Conservation (phyloP, 129 eudicot species). For the Mikania micrantha region DNA sequence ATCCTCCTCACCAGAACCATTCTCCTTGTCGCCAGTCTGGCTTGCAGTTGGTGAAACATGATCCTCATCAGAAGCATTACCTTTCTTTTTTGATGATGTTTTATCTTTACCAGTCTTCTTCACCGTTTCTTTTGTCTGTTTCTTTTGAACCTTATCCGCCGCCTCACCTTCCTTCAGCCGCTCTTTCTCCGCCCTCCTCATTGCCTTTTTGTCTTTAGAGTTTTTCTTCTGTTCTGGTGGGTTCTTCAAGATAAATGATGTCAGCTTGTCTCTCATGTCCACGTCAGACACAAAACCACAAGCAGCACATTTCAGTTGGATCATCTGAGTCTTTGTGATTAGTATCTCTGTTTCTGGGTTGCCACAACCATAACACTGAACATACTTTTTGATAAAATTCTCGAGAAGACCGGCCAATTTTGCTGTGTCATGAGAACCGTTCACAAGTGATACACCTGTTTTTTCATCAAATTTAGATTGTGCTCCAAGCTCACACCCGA, state of each 20-base stretch:
- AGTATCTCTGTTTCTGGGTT: conserved; percentile 58
- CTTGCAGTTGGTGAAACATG: conserved; percentile 35
- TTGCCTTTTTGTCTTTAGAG: conserved; percentile 46
- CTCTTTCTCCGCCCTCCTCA: conserved; percentile 71
- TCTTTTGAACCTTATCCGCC: conserved; percentile 54
- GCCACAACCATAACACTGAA: conserved; percentile 66
- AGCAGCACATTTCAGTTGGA: conserved; percentile 55
- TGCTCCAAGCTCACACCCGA: conserved; percentile 70
- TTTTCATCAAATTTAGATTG: conserved; percentile 65
- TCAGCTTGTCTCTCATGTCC: conserved; percentile 63
- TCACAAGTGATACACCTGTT: conserved; percentile 50
- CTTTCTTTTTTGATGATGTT: conserved; percentile 35
- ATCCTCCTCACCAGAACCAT: conserved; percentile 27
- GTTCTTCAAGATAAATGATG: conserved; percentile 51
- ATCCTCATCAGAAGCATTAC: conserved; percentile 52
- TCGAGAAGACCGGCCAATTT: conserved; percentile 59
- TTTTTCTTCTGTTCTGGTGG: conserved; percentile 48
- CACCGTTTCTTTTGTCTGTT: conserved; percentile 38
- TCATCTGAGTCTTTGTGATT: conserved; percentile 50
- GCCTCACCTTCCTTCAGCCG: conserved; percentile 52
- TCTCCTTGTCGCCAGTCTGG: conserved; percentile 37
- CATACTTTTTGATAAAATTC: conserved; percentile 57
- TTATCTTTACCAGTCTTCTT: conserved; percentile 33
- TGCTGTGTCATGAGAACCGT: conserved; percentile 54
- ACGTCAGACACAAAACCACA: conserved; percentile 69